These are phyloP conservation scores for Iberis amara DNA, from an alignment of 441 rosid genomes.

Conservation along the genomic window DNA sequence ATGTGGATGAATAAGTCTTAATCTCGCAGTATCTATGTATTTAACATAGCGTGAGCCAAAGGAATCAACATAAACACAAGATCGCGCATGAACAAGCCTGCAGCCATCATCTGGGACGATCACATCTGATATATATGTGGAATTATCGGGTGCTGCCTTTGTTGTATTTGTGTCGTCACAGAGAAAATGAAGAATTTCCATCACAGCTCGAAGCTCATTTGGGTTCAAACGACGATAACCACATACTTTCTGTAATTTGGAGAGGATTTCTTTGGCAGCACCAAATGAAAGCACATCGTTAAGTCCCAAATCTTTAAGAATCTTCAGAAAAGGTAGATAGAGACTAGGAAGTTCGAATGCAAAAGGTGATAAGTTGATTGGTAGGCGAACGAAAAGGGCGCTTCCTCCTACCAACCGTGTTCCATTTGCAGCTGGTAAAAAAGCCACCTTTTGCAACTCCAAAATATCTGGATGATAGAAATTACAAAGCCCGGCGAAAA, in stretches of 20 bases:
- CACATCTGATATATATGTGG: constrained; percentile 51
- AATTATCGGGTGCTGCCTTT: constrained; percentile 28
- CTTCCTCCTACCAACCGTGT: constrained; percentile 80
- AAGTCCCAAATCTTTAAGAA: constrained; percentile 89
- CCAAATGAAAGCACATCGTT: constrained; percentile 67
- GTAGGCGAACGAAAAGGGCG: constrained; percentile 75
- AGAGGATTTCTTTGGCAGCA: constrained; percentile 72
- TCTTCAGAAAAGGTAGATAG: constrained; percentile 76
- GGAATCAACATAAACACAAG: constrained; percentile 78
- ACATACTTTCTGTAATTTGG: constrained; percentile 69
- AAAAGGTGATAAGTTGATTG: constrained; percentile 86
- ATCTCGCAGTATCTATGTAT: constrained; percentile 65
- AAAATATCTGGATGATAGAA: constrained; percentile 49
- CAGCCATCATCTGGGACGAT: constrained; percentile 94
- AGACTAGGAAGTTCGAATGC: constrained; percentile 88
- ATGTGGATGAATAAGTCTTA: constrained; percentile 82
- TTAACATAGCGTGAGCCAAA: constrained; percentile 71
- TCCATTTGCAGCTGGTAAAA: constrained; percentile 95
- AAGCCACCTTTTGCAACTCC: constrained; percentile 75
- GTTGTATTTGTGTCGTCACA: constrained; percentile 45
- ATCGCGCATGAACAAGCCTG: constrained; percentile 81
- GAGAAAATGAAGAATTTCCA: constrained; percentile 78
- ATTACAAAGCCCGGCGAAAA: not conserved
- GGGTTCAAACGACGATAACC: constrained; percentile 94
- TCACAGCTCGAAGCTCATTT: constrained; percentile 94